Percentiles rank a stretch among this genome's conserved stretches.
phyloP scores from a whole-genome alignment of 2,329 filamentous ascomycete genomes.

The Colletotrichum orbiculare region DNA sequence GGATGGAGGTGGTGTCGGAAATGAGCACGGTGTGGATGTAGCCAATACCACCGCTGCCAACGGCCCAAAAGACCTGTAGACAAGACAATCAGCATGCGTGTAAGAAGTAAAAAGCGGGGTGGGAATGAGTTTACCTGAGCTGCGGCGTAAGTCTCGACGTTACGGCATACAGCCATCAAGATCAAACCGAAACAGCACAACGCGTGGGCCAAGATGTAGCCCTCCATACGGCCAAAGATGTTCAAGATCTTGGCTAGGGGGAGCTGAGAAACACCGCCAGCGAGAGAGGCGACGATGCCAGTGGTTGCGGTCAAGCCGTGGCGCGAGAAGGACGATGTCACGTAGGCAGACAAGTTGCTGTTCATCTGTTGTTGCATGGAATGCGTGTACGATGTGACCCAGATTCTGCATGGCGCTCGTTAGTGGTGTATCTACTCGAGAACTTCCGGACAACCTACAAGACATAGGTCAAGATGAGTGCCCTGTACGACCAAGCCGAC shows the following conservation, averaged over 20 bases:
- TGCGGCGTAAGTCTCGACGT: constrained; percentile 57
- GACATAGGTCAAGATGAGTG: constrained; percentile 50
- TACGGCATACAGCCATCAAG: constrained; percentile 66
- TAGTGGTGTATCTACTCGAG: too few species aligned
- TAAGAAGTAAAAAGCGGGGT: accelerated
- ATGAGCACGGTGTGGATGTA: constrained; percentile 46
- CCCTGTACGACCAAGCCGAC: constrained; percentile 49
- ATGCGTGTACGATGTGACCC: constrained; percentile 55
- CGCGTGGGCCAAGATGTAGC: constrained; percentile 51
- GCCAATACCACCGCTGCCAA: constrained; percentile 52
- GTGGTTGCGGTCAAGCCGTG: constrained; percentile 60
- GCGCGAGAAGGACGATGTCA: constrained; percentile 51
- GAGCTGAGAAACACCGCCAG: constrained; percentile 43
- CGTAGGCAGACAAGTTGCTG: constrained; percentile 44
- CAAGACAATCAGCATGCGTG: background rate
- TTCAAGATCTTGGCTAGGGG: constrained; percentile 53
- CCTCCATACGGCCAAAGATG: constrained; percentile 51
- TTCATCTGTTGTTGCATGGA: constrained; percentile 53
- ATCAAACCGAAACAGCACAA: constrained; percentile 50
- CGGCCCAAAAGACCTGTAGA: constrained; percentile 63
- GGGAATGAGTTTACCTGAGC: constrained; percentile 43
- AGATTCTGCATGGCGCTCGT: constrained; percentile 47
- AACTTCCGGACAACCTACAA: constrained; percentile 46
- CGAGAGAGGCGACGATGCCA: constrained; percentile 54
- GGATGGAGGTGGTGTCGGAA: constrained; percentile 45